Base-by-base conservation (phyloP, 2,329 filamentous ascomycete genomes). In the Byssoonygena ceratinophila region DNA sequence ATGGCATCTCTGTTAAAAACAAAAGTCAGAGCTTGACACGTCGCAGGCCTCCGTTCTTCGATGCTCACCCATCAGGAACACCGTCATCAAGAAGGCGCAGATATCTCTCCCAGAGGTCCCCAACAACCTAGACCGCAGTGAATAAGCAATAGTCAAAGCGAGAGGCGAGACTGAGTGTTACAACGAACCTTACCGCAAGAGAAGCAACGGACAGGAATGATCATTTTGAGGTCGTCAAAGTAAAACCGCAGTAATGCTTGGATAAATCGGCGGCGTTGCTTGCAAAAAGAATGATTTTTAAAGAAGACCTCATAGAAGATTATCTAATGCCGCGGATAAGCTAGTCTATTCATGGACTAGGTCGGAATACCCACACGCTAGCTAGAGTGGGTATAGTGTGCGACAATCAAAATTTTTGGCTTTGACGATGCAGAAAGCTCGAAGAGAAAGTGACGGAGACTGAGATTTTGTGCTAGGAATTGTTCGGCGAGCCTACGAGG, bases 191-290 rank as follows among this genome's bases (percentile, higher is more conserved):
- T 98, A 71, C 92, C 92, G 71, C 92, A 98, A 54, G 92, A 97
- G 74, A 98, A 98, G 75, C 92, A 98, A 61, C 92, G 88, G 60
- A 98, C 87, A 2, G 92, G 92, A 61, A 98, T 97, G 72, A 98
- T 98, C 92, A 98, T 98, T 18, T 45, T 57, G 32, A 55, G 32
- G 18, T 27, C 12, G 16, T 44, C 51, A 46, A n/a, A n/a, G n/a
- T n/a, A n/a, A n/a, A n/a, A n/a, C n/a, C n/a, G n/a, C n/a, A n/a
- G n/a, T n/a, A n/a, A n/a, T n/a, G n/a, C n/a, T n/a, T n/a, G n/a
- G n/a, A n/a, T n/a, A n/a, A n/a, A n/a, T n/a, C n/a, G n/a, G n/a
- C n/a, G n/a, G n/a, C n/a, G n/a, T 16, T 16, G 32, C 32, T 36
- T 36, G 32, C 4, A 29, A 29, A 29, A 29, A 11, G 27, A 29